Evolutionary conservation across 257 asterid species (phyloP).

Genomic region (Fraxinus cuspidata): DNA sequence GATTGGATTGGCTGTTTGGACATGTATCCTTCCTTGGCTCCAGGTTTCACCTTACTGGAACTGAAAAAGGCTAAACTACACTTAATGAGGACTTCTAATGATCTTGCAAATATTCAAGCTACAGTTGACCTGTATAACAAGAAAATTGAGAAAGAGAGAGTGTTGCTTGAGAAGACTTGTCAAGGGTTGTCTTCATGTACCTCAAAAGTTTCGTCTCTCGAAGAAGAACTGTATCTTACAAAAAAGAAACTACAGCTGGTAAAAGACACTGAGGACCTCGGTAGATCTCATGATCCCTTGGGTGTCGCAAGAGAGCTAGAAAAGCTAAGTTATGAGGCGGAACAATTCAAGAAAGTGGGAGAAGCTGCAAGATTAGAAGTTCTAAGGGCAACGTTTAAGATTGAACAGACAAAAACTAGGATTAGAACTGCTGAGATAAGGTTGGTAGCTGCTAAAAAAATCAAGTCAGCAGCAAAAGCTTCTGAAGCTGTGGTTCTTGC

Average conservation of each 20-base stretch:
- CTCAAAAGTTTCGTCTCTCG: slow-evolving; percentile 35
- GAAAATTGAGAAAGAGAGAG: slow-evolving; percentile 49
- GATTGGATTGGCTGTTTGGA: slow-evolving; percentile 12
- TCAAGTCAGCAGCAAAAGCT: slow-evolving; percentile 53
- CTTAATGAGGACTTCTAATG: slow-evolving; percentile 41
- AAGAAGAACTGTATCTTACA: slow-evolving; percentile 36
- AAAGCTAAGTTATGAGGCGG: slow-evolving; percentile 42
- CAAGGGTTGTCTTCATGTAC: slow-evolving; percentile 35
- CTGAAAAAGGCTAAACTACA: slow-evolving; percentile 49
- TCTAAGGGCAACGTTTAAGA: slow-evolving; percentile 36
- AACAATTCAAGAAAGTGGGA: slow-evolving; percentile 42
- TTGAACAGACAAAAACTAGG: slow-evolving; percentile 39
- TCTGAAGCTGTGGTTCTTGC: slow-evolving; percentile 50
- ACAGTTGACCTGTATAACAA: slow-evolving; percentile 40
- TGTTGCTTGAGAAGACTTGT: slow-evolving; percentile 44
- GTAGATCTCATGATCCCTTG: slow-evolving; percentile 20
- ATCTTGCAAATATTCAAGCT: slow-evolving; percentile 44
- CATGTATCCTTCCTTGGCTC: slow-evolving; percentile 38
- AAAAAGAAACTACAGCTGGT: slow-evolving; percentile 30
- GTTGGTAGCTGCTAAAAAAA: slow-evolving; percentile 48
- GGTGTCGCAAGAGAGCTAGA: slow-evolving; percentile 36
- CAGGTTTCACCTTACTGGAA: slow-evolving; percentile 41
- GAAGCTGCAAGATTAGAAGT: slow-evolving; percentile 47
- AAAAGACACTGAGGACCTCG: slow-evolving; percentile 13
- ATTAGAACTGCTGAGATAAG: slow-evolving; percentile 44